Evolutionary conservation across 371 early-diverging fungal genomes (phyloP), one percentile per base, ranked within the genome.

Genomic region (Rhizomucor miehei): DNA sequence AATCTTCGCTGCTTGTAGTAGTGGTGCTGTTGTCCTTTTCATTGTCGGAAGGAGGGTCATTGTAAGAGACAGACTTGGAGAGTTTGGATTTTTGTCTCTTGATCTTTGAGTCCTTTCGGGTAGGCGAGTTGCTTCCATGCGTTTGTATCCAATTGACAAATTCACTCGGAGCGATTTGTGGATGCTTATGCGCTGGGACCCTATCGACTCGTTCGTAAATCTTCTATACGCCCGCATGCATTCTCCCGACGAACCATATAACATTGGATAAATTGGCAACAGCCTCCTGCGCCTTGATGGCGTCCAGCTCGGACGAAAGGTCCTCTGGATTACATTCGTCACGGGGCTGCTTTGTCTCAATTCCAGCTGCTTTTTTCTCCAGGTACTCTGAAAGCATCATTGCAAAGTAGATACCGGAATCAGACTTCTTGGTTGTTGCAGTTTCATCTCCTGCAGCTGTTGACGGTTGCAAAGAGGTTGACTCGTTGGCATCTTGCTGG

Each of bases 31-130:
- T 19, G 37, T 56, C 51, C 14, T 53, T 52, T 1, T 48, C 40
- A 13, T 54, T 44, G 17, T 57, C 59, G 14, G 53, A 44, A 16
- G 44, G 44, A 13, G 41, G 20, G 21, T 57, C 57, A 24, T 51
- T 38, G 34, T 55, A 59, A 1, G 72, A 69, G 45, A 69, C 61
- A 34, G 72, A 67, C 16, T 67, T 50, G 23, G 44, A 67, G 35
- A 12, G 70, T 63, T 35, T 61, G 57, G 63, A 75, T 64, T 59
- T 75, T 67, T 45, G 47, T 54, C 23, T 72, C 62, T 34, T 67
- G 70, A 44, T 67, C 65, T 58, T 75, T 57, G 52, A 70, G 64
- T 57, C 67, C 62, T 41, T 69, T 65, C 43, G 66, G 52, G 56
- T 70, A 59, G 21, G 72, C 62, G 23, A 69, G 29, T 29, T 29